Evolutionary conservation across 176 grass and related monocot species (phyloP).

Genomic region (Phragmites australis): DNA sequence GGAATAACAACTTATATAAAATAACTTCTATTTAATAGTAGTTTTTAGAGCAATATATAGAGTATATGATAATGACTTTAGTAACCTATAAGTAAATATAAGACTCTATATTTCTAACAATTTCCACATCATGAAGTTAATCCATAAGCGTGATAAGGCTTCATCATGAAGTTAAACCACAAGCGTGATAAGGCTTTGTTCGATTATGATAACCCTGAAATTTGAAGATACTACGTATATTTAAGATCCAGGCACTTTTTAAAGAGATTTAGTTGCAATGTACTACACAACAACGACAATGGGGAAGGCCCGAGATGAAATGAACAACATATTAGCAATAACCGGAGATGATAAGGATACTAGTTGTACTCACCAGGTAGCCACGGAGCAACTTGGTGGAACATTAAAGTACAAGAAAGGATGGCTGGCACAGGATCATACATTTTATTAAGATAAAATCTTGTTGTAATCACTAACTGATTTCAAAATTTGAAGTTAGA

Average conservation of each 20-base stretch:
- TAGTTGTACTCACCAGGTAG: conserved; percentile 27
- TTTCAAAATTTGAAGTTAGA: conserved; percentile 44
- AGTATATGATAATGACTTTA: too few relatives aligned
- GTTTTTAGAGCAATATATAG: too few relatives aligned
- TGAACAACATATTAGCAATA: not conserved
- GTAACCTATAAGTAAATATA: too few relatives aligned
- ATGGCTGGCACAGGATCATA: conserved; percentile 17
- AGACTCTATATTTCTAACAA: too few relatives aligned
- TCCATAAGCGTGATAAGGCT: conserved; percentile 36
- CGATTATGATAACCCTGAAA: conserved; percentile 50
- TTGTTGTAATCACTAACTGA: conserved; percentile 14
- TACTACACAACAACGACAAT: not conserved
- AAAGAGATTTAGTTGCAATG: conserved; percentile 12
- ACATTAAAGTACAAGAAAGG: not conserved
- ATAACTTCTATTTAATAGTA: too few relatives aligned
- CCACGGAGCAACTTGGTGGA: not conserved
- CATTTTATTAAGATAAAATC: conserved; percentile 30
- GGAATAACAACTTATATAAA: too few relatives aligned
- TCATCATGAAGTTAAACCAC: conserved; percentile 42
- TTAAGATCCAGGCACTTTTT: conserved; percentile 48
- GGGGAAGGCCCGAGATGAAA: not conserved
- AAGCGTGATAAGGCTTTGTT: conserved; percentile 40
- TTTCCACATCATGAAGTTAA: conserved; percentile 39
- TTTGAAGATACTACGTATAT: conserved; percentile 48
- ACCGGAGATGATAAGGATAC: not conserved